Evolutionary conservation across 306 rosid species (phyloP).

Genomic region (Trichosanthes truncata): DNA sequence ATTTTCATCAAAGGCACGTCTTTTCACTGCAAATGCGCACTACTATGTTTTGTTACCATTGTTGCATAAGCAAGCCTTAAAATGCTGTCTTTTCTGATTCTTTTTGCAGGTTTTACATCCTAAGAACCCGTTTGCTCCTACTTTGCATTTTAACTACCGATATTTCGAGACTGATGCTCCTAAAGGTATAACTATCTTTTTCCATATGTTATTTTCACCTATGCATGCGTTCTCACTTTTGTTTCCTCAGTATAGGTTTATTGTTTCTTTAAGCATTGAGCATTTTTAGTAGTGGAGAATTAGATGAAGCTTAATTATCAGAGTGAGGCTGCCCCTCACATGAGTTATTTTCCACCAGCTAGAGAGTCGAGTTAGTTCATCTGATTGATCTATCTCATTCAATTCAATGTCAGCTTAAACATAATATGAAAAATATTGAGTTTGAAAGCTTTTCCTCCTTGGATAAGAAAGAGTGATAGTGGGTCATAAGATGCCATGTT

Average conservation of each 20-base stretch:
- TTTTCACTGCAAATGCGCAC: slow-evolving; percentile 1
- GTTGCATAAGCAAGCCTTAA: neutral
- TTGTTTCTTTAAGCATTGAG: neutral
- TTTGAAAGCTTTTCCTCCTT: neutral
- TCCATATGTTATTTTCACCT: neutral
- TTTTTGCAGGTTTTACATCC: slow-evolving; percentile 80
- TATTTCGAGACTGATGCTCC: slow-evolving; percentile 95
- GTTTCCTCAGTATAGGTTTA: neutral
- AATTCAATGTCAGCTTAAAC: neutral
- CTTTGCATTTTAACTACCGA: slow-evolving; percentile 88
- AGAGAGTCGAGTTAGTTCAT: neutral
- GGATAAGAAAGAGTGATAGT: neutral
- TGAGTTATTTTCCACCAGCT: neutral
- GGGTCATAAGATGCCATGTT: neutral
- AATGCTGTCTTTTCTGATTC: neutral
- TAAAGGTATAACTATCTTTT: slow-evolving; percentile 33
- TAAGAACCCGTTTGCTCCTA: slow-evolving; percentile 94
- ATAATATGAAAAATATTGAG: neutral
- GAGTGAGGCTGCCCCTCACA: neutral
- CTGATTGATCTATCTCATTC: neutral
- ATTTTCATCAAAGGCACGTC: neutral
- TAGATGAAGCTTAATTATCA: neutral
- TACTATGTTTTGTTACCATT: neutral
- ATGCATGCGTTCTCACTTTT: neutral
- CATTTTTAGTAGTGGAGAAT: neutral